Conservation (phyloP, 768 basidiomycete species). For the Tricholoma furcatifolium region DNA sequence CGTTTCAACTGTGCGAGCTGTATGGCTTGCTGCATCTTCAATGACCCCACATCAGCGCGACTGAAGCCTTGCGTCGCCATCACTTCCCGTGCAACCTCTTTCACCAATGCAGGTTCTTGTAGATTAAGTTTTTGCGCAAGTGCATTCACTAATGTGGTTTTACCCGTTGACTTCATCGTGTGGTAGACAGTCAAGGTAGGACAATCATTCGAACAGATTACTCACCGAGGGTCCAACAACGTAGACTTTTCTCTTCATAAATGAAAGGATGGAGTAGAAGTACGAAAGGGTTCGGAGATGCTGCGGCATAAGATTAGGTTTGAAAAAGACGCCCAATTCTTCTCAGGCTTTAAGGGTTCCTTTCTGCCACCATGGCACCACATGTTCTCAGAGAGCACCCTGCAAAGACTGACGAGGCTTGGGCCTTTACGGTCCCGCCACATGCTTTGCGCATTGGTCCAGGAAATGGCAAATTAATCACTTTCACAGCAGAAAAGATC, state of each 20-base stretch:
- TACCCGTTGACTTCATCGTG: slow-evolving; percentile 54
- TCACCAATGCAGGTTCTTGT: slow-evolving; percentile 40
- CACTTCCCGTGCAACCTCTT: slow-evolving; percentile 60
- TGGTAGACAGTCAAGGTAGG: neutral
- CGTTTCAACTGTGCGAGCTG: slow-evolving; percentile 51
- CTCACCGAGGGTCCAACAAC: slow-evolving; percentile 55
- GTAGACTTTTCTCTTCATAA: slow-evolving; percentile 32
- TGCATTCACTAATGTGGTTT: slow-evolving; percentile 63
- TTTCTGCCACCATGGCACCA: slow-evolving; percentile 30
- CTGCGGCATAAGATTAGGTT: slow-evolving; percentile 5
- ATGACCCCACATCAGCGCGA: slow-evolving; percentile 42
- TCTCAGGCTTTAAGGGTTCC: slow-evolving; percentile 13
- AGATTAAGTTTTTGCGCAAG: slow-evolving; percentile 43
- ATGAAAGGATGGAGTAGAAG: neutral
- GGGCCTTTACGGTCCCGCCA: slow-evolving; percentile 44
- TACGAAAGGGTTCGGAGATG: neutral
- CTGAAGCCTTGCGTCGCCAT: slow-evolving; percentile 55
- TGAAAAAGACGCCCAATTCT: slow-evolving; percentile 14
- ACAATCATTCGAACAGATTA: neutral
- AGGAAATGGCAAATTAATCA: slow-evolving; percentile 48
- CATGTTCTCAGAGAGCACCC: slow-evolving; percentile 40
- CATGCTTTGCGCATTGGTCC: slow-evolving; percentile 26
- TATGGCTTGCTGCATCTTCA: slow-evolving; percentile 66
- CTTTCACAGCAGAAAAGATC: slow-evolving; percentile 48
- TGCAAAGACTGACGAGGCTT: slow-evolving; percentile 47